phyloP scores from a whole-genome alignment of 768 basidiomycete genomes.

The Dacryopinax primogenitus region DNA sequence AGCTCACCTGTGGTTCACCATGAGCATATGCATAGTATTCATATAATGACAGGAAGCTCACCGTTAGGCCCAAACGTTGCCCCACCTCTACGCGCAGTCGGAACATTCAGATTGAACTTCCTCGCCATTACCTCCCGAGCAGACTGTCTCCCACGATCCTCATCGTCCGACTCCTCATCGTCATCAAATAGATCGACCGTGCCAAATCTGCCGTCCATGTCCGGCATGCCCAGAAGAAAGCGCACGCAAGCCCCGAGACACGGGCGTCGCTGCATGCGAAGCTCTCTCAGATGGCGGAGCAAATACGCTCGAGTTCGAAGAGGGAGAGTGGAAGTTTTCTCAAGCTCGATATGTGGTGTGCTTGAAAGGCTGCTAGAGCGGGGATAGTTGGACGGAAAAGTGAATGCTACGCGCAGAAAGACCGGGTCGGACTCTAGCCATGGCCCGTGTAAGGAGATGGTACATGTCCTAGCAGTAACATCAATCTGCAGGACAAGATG shows the following conservation, averaged over 20 bases:
- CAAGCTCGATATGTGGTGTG: conserved; percentile 65
- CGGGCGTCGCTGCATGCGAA: conserved; percentile 60
- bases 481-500: conserved; percentile 27
- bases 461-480: conserved; percentile 49
- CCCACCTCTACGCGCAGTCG: conserved; percentile 75
- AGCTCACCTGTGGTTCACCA: conserved; percentile 49
- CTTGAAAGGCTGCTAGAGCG: conserved; percentile 47
- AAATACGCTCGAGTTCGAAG: conserved; percentile 66
- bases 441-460: conserved; percentile 74
- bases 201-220: conserved; percentile 20
- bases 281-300: conserved; percentile 56
- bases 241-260: conserved; percentile 74
- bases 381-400: conserved; percentile 76
- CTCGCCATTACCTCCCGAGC: conserved; percentile 57
- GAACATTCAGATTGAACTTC: conserved; percentile 55
- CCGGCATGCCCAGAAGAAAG: conserved; percentile 58
- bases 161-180: conserved; percentile 30
- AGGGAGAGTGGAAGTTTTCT: conserved; percentile 68
- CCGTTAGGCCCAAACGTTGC: conserved; percentile 84
- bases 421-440: conserved; percentile 80
- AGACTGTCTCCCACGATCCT: conserved; percentile 37
- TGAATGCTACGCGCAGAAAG: conserved; percentile 79
- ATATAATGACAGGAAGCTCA: conserved; percentile 26
- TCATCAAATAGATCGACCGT: conserved; percentile 24
- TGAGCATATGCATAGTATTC: not conserved